phyloP scores from a whole-genome alignment of 805 yeast genomes.

The Ogataea trehaloabstinens region DNA sequence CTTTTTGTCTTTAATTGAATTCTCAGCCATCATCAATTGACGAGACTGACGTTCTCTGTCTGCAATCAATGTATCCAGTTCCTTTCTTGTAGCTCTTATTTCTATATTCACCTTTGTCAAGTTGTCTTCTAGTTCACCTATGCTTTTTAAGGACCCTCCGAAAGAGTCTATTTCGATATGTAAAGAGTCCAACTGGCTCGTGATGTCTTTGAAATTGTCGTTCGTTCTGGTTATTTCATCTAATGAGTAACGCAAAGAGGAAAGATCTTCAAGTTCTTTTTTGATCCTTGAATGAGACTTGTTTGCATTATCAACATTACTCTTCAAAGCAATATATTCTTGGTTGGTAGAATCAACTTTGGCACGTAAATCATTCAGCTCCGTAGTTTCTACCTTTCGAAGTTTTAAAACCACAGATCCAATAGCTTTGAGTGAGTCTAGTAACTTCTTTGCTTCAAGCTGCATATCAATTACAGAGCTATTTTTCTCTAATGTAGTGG shows the following conservation, averaged over 20 bases:
- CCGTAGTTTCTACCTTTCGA: constrained; percentile 6
- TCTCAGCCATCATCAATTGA: constrained; percentile 46
- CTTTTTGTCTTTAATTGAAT: constrained; percentile 49
- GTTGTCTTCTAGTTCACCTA: constrained; percentile 45
- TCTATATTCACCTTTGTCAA: constrained; percentile 38
- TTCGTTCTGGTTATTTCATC: constrained; percentile 35
- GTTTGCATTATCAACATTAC: not conserved
- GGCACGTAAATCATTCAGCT: constrained; percentile 1
- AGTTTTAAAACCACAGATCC: constrained; percentile 27
- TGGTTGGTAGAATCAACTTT: not conserved
- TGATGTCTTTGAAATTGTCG: constrained; percentile 33
- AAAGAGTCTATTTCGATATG: constrained; percentile 10
- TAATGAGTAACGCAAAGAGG: constrained; percentile 22
- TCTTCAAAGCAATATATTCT: constrained; percentile 1
- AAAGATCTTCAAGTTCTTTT: not conserved
- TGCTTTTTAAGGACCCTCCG: constrained; percentile 30
- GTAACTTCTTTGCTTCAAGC: constrained; percentile 27
- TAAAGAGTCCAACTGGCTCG: constrained; percentile 20
- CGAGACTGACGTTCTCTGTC: constrained; percentile 44
- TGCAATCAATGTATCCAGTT: constrained; percentile 33
- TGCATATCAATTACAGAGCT: constrained; percentile 20
- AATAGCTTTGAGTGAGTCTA: constrained; percentile 28
- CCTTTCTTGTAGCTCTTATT: constrained; percentile 40
- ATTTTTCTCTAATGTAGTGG: constrained; percentile 17
- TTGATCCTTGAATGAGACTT: not conserved